Evolutionary conservation across 1,284 basidiomycete species (phyloP).

Genomic region (Ceratobasidium sp.): DNA sequence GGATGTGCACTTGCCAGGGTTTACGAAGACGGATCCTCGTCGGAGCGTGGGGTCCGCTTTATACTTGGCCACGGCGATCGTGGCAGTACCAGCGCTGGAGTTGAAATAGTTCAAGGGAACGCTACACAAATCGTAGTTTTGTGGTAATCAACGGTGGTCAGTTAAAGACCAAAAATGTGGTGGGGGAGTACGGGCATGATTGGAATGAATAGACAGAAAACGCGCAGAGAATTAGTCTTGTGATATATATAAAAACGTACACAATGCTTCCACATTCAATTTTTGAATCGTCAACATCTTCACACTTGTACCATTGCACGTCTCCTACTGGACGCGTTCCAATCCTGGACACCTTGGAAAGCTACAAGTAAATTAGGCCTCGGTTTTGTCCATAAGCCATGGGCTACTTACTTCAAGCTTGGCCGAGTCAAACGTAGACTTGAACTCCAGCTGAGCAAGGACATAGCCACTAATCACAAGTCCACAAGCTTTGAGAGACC

Average conservation of each 20-base stretch:
- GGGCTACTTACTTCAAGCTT: background rate
- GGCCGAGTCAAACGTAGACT: background rate
- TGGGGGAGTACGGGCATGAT: background rate
- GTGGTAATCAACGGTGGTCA: background rate
- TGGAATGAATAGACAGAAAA: too few relatives aligned
- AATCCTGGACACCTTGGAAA: too few relatives aligned
- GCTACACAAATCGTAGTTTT: background rate
- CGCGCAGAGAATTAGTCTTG: too few relatives aligned
- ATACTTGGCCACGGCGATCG: conserved; percentile 32
- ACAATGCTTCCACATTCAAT: conserved; percentile 35
- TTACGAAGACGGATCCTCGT: conserved; percentile 28
- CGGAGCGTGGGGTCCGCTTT: conserved; percentile 25
- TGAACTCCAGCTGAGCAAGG: conserved; percentile 7
- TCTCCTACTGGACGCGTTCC: conserved; percentile 11
- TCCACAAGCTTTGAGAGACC: conserved; percentile 11
- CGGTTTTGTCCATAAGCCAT: background rate
- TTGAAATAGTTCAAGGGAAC: conserved; percentile 38
- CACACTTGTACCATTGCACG: conserved; percentile 32
- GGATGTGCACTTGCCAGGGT: conserved; percentile 12
- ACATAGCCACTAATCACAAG: conserved; percentile 26
- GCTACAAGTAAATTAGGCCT: background rate
- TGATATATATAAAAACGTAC: background rate
- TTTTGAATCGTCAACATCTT: conserved; percentile 2
- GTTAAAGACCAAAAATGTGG: background rate
- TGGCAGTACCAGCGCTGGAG: conserved; percentile 14